Conservation (phyloP, 2,329 filamentous ascomycete genomes). For the Thelonectria olida region DNA sequence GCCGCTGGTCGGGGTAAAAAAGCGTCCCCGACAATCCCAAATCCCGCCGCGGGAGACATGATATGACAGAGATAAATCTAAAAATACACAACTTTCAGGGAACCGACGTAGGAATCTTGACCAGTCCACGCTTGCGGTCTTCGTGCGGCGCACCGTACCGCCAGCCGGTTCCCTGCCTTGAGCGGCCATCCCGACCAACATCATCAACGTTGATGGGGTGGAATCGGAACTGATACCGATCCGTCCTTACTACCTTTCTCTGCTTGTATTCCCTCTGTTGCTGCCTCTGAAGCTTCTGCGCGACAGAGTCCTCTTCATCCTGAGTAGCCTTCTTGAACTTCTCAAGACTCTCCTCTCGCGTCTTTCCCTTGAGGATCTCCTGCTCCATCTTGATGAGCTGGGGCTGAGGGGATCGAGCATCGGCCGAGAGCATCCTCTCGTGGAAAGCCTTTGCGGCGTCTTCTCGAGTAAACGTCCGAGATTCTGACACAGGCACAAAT, state of each 20-base stretch:
- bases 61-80: constrained; percentile 32
- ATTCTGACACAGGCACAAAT: constrained; percentile 72
- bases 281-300: constrained; percentile 43
- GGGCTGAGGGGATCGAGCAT: constrained; percentile 69
- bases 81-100: constrained; percentile 49
- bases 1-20: constrained; percentile 21
- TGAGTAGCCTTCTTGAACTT: constrained; percentile 55
- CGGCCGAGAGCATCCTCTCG: constrained; percentile 66
- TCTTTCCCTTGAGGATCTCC: constrained; percentile 51
- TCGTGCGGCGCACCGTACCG: constrained; percentile 70
- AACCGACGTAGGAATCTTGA: constrained; percentile 75
- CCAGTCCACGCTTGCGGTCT: constrained; percentile 69
- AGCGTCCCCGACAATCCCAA: constrained; percentile 8
- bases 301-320: constrained; percentile 52
- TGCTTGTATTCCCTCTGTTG: constrained; percentile 49
- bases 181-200: constrained; percentile 63
- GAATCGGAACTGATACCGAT: constrained; percentile 72
- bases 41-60: constrained; percentile 3
- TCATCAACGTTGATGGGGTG: constrained; percentile 66
- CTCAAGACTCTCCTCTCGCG: constrained; percentile 47
- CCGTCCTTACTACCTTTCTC: constrained; percentile 54
- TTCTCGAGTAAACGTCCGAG: constrained; percentile 68
- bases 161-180: constrained; percentile 64
- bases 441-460: constrained; percentile 74
- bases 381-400: constrained; percentile 67